Conservation (phyloP, 768 basidiomycete genomes). For the Exidia glandulosa region DNA sequence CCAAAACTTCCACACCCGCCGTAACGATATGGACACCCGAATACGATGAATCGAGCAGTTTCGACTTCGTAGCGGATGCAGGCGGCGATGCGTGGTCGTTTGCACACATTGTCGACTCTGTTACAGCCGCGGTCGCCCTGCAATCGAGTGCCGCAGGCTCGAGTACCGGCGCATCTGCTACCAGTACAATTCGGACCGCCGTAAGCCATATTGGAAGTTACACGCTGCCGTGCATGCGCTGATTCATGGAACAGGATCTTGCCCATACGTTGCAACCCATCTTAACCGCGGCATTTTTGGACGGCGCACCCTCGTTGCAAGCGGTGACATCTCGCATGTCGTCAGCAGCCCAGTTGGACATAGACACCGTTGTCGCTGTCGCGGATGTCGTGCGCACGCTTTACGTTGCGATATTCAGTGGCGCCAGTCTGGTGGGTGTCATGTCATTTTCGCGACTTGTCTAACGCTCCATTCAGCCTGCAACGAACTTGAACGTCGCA, state of each 20-base stretch:
- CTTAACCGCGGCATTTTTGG: slow-evolving; percentile 74
- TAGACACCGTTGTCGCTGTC: slow-evolving; percentile 33
- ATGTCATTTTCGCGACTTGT: slow-evolving; percentile 23
- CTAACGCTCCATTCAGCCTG: slow-evolving; percentile 8
- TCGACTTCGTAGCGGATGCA: slow-evolving; percentile 12
- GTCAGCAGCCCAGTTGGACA: slow-evolving; percentile 40
- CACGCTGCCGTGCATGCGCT: neutral
- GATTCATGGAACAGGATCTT: slow-evolving; percentile 26
- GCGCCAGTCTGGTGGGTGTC: slow-evolving; percentile 8
- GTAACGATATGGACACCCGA: neutral
- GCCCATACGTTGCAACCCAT: slow-evolving; percentile 67
- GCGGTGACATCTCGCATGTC: slow-evolving; percentile 36
- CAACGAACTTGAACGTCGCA: neutral
- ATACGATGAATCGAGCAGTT: neutral
- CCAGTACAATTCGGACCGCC: neutral
- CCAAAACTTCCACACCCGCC: neutral
- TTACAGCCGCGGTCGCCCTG: neutral
- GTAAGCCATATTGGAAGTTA: neutral
- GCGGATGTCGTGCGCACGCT: slow-evolving; percentile 46
- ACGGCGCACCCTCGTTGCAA: slow-evolving; percentile 76
- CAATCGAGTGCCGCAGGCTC: neutral
- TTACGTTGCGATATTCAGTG: slow-evolving; percentile 46
- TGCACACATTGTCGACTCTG: neutral
- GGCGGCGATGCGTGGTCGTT: slow-evolving; percentile 17
- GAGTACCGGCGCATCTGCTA: no score